These are phyloP conservation scores for Trichophyton equinum DNA, from an alignment of 2,329 filamentous ascomycete genomes.

Conservation along the genomic window DNA sequence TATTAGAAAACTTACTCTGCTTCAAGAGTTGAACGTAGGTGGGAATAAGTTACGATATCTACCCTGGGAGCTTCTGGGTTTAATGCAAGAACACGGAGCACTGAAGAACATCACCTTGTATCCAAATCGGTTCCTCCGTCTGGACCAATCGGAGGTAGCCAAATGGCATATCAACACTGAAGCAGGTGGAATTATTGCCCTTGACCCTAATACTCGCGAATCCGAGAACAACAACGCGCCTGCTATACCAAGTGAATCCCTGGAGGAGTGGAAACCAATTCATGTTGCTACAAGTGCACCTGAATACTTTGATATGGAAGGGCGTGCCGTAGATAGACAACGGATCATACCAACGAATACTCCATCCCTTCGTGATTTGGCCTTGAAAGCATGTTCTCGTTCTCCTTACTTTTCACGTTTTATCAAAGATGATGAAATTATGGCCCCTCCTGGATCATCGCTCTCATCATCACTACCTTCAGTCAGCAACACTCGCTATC, in stretches of 20 bases:
- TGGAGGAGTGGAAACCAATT: constrained; percentile 23
- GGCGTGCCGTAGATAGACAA: constrained; percentile 15
- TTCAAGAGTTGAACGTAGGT: constrained; percentile 35
- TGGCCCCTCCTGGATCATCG: neutral
- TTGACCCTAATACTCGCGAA: neutral
- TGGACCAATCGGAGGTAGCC: constrained; percentile 16
- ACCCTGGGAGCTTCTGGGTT: constrained; percentile 34
- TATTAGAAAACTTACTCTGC: constrained; percentile 29
- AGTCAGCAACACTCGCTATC: constrained; percentile 15
- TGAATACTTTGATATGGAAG: constrained; percentile 25
- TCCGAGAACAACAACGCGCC: neutral
- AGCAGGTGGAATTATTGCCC: constrained; percentile 6
- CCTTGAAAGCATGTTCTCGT: constrained; percentile 27
- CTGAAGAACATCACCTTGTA: constrained; percentile 28
- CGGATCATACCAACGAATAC: constrained; percentile 12
- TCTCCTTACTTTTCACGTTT: constrained; percentile 27
- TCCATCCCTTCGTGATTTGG: constrained; percentile 33
- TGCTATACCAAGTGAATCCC: neutral
- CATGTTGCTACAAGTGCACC: constrained; percentile 27
- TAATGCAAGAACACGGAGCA: constrained; percentile 25
- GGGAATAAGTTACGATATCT: constrained; percentile 32
- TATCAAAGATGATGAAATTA: constrained; percentile 14
- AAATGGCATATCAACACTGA: constrained; percentile 21
- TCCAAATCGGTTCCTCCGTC: constrained; percentile 28
- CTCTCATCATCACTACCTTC: constrained; percentile 7